Percentiles rank a stretch among this genome's conserved stretches.
Conservation (phyloP, 1,284 basidiomycete genomes). For the Moesziomyces parantarcticus region DNA sequence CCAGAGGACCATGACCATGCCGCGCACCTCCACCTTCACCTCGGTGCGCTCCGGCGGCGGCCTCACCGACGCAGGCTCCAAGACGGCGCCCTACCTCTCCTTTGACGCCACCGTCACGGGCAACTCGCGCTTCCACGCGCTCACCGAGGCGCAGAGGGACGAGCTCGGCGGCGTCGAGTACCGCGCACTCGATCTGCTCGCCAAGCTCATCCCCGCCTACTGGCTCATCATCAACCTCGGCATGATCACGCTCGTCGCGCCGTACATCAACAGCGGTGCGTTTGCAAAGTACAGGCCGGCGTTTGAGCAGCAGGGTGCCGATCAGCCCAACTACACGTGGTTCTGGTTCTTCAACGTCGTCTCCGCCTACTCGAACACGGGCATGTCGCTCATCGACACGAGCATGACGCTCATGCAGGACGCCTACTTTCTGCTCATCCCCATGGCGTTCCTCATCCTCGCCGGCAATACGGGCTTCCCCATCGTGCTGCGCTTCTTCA, state of each 20-base stretch:
- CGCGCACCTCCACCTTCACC: slow-evolving; percentile 76
- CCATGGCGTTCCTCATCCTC: slow-evolving; percentile 76
- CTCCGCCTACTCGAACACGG: slow-evolving; percentile 90
- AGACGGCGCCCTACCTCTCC: slow-evolving; percentile 80
- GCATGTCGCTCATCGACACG: slow-evolving; percentile 85
- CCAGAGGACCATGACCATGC: slow-evolving; percentile 73
- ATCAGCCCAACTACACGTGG: slow-evolving; percentile 72
- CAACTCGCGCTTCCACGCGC: slow-evolving; percentile 84
- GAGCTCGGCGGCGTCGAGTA: slow-evolving; percentile 96
- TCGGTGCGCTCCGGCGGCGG: slow-evolving; percentile 67
- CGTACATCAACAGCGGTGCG: slow-evolving; percentile 57
- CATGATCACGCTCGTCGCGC: slow-evolving; percentile 56
- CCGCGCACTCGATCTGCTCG: slow-evolving; percentile 81
- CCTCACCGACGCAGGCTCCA: slow-evolving; percentile 22
- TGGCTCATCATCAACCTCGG: slow-evolving; percentile 39
- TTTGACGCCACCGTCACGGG: slow-evolving; percentile 74
- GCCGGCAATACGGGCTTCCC: slow-evolving; percentile 87
- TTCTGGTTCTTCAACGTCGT: slow-evolving; percentile 86
- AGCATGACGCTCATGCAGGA: slow-evolving; percentile 88
- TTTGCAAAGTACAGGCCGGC: slow-evolving; percentile 51
- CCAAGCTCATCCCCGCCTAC: slow-evolving; percentile 68
- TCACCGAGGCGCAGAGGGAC: slow-evolving; percentile 85
- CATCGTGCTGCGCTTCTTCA: slow-evolving; percentile 65
- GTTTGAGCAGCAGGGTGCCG: slow-evolving; percentile 54
- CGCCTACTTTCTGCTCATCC: slow-evolving; percentile 82